Conservation (phyloP, 2,329 filamentous ascomycete species). For the Atkinsonella texensis region DNA sequence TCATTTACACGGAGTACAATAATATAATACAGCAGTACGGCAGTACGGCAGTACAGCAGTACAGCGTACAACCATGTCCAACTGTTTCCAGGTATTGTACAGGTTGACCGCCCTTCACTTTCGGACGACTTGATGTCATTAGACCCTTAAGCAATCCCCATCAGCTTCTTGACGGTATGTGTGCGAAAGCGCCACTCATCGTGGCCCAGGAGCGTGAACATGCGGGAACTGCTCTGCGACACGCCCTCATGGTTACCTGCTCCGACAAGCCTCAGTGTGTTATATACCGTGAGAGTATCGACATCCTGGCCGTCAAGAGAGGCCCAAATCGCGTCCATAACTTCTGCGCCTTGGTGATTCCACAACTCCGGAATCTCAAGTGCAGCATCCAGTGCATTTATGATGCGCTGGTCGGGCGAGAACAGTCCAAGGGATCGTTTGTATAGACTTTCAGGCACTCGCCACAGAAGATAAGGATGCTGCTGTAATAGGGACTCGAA, state of each 20-base stretch:
- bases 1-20: no score
- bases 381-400: slow-evolving; percentile 15
- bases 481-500: slow-evolving; percentile 13
- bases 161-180: slow-evolving; percentile 11
- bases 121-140: no score
- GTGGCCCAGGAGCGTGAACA: slow-evolving; percentile 23
- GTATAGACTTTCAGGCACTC: slow-evolving; percentile 20
- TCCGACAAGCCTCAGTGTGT: slow-evolving; percentile 19
- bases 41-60: no score
- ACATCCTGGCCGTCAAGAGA: slow-evolving; percentile 8
- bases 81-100: no score
- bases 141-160: slow-evolving; percentile 1
- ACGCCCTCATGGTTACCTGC: slow-evolving; percentile 18
- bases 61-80: no score
- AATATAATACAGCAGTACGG: no score
- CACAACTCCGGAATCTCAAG: slow-evolving; percentile 10
- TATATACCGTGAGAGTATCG: slow-evolving; percentile 14
- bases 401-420: slow-evolving; percentile 10
- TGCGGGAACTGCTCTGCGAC: slow-evolving; percentile 16
- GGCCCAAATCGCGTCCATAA: slow-evolving; percentile 10
- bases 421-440: slow-evolving; percentile 13
- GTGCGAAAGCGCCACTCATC: slow-evolving; percentile 22
- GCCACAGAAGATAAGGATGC: slow-evolving; percentile 28
- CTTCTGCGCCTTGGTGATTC: slow-evolving; percentile 7
- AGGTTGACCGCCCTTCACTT: no score